Conservation (phyloP, 1,284 basidiomycete genomes). For the Filobasidium uniguttulatum region DNA sequence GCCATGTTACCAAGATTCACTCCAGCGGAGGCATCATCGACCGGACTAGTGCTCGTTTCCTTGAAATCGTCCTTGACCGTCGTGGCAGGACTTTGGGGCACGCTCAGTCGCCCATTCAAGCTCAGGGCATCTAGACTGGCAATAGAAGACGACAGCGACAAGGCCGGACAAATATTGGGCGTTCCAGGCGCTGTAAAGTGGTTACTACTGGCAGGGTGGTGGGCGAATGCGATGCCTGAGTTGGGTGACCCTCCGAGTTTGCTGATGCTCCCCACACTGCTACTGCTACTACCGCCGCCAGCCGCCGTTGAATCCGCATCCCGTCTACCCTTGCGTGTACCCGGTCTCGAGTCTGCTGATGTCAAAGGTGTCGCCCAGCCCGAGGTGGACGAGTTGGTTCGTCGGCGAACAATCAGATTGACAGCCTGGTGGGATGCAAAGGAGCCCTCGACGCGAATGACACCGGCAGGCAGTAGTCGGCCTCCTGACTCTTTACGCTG, state of each 20-base stretch:
- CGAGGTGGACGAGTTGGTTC: not conserved
- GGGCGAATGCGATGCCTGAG: conserved; percentile 8
- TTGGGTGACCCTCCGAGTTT: conserved; percentile 12
- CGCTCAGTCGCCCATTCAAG: not conserved
- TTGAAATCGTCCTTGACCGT: not conserved
- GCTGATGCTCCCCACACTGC: no score
- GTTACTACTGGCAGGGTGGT: no score
- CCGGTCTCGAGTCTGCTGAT: conserved; percentile 6
- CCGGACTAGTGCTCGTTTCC: not conserved
- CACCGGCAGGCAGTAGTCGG: conserved; percentile 76
- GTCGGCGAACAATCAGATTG: conserved; percentile 53
- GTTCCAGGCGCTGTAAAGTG: conserved; percentile 24
- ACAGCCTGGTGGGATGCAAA: conserved; percentile 95
- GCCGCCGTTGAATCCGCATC: no score
- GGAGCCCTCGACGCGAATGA: conserved; percentile 67
- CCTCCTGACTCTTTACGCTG: conserved; percentile 75
- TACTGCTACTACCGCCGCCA: no score
- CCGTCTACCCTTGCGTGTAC: no score
- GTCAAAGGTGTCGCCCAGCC: not conserved
- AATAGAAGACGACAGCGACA: conserved; percentile 34
- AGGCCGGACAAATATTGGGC: conserved; percentile 29
- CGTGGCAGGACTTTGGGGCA: not conserved
- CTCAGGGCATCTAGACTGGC: conserved; percentile 33
- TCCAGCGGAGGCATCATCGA: conserved; percentile 1
- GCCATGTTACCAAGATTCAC: no score